phyloP scores from a whole-genome alignment of 164 flowering plant genomes.

The Dillenia turbinata region DNA sequence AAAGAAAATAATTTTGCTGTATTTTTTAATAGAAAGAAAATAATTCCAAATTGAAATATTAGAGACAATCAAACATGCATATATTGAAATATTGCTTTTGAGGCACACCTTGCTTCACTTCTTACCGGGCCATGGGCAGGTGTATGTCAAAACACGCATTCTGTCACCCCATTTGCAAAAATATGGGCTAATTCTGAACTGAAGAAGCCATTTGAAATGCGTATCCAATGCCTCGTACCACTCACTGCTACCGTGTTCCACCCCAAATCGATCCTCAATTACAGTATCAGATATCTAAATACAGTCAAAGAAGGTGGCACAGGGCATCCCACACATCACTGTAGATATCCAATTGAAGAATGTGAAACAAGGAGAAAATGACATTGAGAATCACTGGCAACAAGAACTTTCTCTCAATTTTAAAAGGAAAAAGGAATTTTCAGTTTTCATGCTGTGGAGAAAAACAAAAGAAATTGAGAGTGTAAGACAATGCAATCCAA shows the following conservation, averaged over 20 bases:
- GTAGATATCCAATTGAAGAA: too few relatives aligned
- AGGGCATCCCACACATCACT: too few relatives aligned
- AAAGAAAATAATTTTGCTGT: too few relatives aligned
- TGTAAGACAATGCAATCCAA: too few relatives aligned
- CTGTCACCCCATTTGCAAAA: constrained; percentile 95
- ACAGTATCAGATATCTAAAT: constrained; percentile 91
- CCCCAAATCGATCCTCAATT: constrained; percentile 94
- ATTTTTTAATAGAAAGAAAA: too few relatives aligned
- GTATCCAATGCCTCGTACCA: constrained; percentile 83
- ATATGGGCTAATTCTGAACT: constrained; percentile 85
- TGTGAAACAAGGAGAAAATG: too few relatives aligned
- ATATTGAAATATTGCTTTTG: neutral
- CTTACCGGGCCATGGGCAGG: constrained; percentile 96
- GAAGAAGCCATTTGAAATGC: constrained; percentile 97
- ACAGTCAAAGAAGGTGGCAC: constrained; percentile 15
- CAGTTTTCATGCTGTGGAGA: too few relatives aligned
- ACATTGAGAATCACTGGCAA: too few relatives aligned
- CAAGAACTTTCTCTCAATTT: too few relatives aligned
- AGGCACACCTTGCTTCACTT: constrained; percentile 1
- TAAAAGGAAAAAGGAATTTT: too few relatives aligned
- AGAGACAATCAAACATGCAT: neutral
- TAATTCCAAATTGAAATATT: too few relatives aligned
- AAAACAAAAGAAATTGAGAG: too few relatives aligned
- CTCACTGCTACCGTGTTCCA: constrained; percentile 75
- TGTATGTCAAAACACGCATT: constrained; percentile 94